Evolutionary conservation across 352 stramenopile genomes (phyloP).

Genomic region (Phytophthora tubulina): DNA sequence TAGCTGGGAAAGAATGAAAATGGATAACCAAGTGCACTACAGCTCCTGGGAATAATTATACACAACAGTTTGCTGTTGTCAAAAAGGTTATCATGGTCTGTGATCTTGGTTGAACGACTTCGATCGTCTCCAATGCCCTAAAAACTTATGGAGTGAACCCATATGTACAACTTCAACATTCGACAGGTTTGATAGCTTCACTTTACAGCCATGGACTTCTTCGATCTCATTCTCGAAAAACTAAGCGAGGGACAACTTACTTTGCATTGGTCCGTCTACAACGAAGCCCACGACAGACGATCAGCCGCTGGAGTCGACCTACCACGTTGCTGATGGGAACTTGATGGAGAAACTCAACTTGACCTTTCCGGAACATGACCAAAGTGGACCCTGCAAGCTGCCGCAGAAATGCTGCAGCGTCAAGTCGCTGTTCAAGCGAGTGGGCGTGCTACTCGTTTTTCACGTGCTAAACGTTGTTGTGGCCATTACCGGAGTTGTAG

Average conservation of each 20-base stretch:
- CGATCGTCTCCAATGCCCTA: too few relatives aligned
- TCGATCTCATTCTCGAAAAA: conserved; percentile 3
- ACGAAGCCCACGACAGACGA: not conserved
- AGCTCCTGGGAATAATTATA: not conserved
- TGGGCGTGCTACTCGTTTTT: not conserved
- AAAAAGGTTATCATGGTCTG: too few relatives aligned
- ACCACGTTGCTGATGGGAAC: not conserved
- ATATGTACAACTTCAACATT: not conserved
- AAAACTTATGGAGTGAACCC: not conserved
- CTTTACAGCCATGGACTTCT: not conserved
- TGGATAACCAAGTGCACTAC: too few relatives aligned
- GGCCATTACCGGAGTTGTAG: not conserved
- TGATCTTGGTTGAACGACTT: too few relatives aligned
- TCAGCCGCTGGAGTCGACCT: not conserved
- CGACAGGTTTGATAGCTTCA: not conserved
- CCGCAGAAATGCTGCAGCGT: not conserved
- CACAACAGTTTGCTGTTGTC: not conserved
- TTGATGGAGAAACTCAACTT: conserved; percentile 5
- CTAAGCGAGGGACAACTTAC: not conserved
- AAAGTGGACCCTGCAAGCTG: not conserved
- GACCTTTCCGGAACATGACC: not conserved
- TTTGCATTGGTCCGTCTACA: not conserved
- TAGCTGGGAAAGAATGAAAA: too few relatives aligned
- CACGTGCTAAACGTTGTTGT: conserved; percentile 13
- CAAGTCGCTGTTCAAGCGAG: not conserved